Evolutionary conservation across 768 basidiomycete genomes (phyloP), one percentile per base, ranked within the genome.

Genomic region (Nevesoporus exiguus): DNA sequence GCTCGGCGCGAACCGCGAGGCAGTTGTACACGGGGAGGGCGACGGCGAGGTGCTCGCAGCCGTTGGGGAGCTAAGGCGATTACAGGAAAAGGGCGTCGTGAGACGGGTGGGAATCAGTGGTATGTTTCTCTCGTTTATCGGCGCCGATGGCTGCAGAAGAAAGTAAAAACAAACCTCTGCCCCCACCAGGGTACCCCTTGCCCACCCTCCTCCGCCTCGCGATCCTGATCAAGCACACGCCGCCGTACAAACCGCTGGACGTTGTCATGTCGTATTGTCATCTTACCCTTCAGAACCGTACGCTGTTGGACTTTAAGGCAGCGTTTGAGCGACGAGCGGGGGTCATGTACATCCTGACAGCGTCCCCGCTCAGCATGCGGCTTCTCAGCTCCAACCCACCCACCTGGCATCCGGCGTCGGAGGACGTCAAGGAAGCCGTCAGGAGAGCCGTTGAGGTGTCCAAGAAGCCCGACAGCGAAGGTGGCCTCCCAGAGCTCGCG

Each of bases 351-450:
- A 74, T 95, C 27, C 49, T 93, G 47, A 75, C 85, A 3, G 93
- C 93, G 2, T 92, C 91, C 2, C 93, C 93, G 8, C 76, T 95
- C 49, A 85, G 81, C 65, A 94, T 94, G 92, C 86, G 86, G 0
- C 79, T 94, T 3, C 77, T 95, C 31, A 82, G 83, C 0, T 70
- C 74, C 9, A 66, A 65, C 1, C 76, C 79, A 3, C 86, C 87
- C 1, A 13, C 68, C 3, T 94, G 91, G 92, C 90, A 93, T 64
- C 90, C 91, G 15, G 89, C 90, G 7, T 79, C 90, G 19, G 62
- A 68, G 14, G 70, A 63, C 13, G 55, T 90, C 37, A 74, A 64
- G 25, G 68, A 70, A 13, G 82, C 80, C 0, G 77, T 75, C 8
- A 54, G 61, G 19, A 66, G 70, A 9, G 81, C 80, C 0, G 53